A percentile compares a stretch with the other conserved stretches of the same genome.
Evolutionary conservation across 345 rosid species (phyloP).

Genomic region (Eucalyptus urophylla): DNA sequence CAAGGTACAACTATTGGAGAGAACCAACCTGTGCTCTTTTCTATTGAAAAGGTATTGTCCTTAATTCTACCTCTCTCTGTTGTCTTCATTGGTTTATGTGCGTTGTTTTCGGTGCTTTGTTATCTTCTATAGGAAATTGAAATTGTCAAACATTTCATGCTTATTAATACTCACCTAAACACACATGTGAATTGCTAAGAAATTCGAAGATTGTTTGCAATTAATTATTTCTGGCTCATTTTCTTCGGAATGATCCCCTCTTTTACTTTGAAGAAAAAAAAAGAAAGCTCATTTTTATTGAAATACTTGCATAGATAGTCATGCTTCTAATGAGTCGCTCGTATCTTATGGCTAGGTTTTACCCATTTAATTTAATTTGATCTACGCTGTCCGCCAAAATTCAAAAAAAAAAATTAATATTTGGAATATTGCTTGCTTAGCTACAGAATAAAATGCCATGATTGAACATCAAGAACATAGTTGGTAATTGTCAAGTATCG

Average conservation of each 20-base stretch:
- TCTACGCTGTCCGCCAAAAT: accelerated
- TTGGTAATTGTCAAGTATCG: accelerated
- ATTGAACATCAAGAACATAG: accelerated
- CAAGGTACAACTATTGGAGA: accelerated
- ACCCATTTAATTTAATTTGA: too few species aligned
- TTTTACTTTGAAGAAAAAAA: neutral
- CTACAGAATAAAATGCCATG: neutral
- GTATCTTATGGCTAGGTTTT: accelerated
- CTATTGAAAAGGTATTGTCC: neutral
- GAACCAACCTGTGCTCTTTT: neutral
- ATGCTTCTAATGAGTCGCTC: neutral
- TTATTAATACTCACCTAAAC: accelerated
- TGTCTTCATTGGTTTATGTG: neutral
- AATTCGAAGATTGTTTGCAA: accelerated
- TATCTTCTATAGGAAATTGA: neutral
- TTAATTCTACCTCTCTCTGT: accelerated
- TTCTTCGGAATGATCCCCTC: neutral
- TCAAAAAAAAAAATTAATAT: too few species aligned
- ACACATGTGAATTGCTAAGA: neutral
- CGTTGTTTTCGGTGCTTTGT: accelerated
- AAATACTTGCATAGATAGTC: too few species aligned
- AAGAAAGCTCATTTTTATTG: too few species aligned
- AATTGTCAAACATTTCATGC: neutral
- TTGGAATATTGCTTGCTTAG: too few species aligned
- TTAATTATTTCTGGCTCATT: neutral